Conservation (phyloP, 306 rosid species). For the Vigna unguiculata region DNA sequence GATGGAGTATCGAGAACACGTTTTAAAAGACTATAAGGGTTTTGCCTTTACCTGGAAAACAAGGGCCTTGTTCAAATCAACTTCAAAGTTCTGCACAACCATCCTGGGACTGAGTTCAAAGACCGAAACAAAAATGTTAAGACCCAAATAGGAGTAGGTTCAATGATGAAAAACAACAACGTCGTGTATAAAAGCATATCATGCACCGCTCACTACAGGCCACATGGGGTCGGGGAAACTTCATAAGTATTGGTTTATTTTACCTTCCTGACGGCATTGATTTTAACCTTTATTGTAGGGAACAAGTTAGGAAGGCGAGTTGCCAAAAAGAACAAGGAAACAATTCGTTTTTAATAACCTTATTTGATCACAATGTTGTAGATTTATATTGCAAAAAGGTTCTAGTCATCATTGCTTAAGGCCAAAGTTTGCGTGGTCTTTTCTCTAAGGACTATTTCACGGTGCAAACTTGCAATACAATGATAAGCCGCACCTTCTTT, state of each 20-base stretch:
- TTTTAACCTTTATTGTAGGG: conserved; percentile 19
- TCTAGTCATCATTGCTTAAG: conserved; percentile 9
- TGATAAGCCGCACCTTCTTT: not conserved
- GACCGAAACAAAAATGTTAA: conserved; percentile 14
- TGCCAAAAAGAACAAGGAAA: conserved; percentile 6
- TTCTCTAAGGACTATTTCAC: not conserved
- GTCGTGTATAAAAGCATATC: conserved; percentile 3
- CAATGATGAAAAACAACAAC: not conserved
- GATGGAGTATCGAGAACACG: conserved; percentile 18
- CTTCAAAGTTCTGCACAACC: conserved; percentile 80
- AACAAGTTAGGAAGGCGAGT: conserved; percentile 3
- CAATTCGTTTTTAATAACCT: not conserved
- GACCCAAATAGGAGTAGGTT: conserved; percentile 14
- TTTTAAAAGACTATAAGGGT: not conserved
- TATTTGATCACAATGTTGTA: not conserved
- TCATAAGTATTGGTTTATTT: conserved; percentile 19
- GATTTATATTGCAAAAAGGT: conserved; percentile 10
- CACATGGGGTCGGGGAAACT: conserved; percentile 13
- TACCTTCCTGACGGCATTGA: conserved; percentile 32
- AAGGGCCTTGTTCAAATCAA: conserved; percentile 85
- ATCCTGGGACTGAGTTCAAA: conserved; percentile 59
- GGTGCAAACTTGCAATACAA: not conserved
- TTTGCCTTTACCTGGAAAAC: conserved; percentile 79
- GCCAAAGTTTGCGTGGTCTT: conserved; percentile 28
- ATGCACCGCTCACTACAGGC: conserved; percentile 10